Conservation (phyloP, 139 green algal species). For the Pleodorina starrii region DNA sequence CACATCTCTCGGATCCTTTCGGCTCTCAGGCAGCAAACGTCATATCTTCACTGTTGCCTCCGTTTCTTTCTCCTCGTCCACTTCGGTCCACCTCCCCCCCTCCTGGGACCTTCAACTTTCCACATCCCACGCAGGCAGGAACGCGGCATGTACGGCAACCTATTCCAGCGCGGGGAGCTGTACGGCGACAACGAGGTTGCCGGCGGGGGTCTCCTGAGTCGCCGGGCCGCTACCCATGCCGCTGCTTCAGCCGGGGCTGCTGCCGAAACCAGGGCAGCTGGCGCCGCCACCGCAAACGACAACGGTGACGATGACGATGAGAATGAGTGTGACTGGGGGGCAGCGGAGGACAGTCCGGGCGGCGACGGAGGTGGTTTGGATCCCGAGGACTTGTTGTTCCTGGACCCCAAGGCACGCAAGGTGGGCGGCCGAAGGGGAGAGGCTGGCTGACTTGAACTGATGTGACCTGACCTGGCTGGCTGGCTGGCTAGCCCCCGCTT, state of each 20-base stretch:
- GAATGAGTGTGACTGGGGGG: not conserved
- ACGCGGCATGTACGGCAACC: conserved; percentile 32
- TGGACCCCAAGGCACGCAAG: not conserved
- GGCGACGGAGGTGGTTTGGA: not conserved
- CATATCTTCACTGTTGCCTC: too few species aligned
- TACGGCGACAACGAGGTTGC: not conserved
- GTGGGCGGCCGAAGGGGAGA: not conserved
- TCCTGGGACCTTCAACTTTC: too few species aligned
- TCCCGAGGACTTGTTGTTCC: conserved; percentile 29
- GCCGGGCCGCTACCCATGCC: not conserved
- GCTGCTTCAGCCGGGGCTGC: not conserved
- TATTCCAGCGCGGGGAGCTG: conserved; percentile 22
- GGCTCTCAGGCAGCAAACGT: too few species aligned
- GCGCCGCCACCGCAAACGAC: not conserved
- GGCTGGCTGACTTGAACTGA: too few species aligned
- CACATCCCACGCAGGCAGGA: conserved; percentile 47
- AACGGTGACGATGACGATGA: too few species aligned
- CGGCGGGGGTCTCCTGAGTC: not conserved
- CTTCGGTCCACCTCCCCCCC: too few species aligned
- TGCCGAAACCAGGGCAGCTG: not conserved
- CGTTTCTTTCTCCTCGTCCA: too few species aligned
- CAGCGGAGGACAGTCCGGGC: not conserved
- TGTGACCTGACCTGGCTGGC: too few species aligned
- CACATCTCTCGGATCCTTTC: too few species aligned
- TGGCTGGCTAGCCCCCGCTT: too few species aligned